Percentiles rank a stretch among this genome's conserved stretches.
phyloP scores from a whole-genome alignment of 129 eudicot genomes.

The Artemisia annua region DNA sequence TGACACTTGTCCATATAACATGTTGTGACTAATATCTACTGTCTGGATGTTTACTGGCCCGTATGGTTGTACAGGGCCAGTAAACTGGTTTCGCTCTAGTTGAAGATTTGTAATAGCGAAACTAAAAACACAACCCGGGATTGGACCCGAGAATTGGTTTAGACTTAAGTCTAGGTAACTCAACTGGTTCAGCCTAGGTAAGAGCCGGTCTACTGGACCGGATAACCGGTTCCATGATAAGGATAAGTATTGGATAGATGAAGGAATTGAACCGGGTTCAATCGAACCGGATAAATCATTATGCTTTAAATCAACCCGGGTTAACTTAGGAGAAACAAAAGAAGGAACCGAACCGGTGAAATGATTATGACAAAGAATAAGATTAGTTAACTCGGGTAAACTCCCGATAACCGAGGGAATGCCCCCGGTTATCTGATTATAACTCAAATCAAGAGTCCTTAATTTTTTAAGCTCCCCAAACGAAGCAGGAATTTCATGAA shows the following conservation, averaged over 20 bases:
- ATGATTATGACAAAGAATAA: slow-evolving; percentile 67
- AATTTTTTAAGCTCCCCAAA: slow-evolving; percentile 52
- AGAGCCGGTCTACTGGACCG: slow-evolving; percentile 61
- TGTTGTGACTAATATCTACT: slow-evolving; percentile 81
- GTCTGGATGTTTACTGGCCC: slow-evolving; percentile 56
- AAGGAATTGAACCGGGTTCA: slow-evolving; percentile 43
- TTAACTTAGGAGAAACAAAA: slow-evolving; percentile 37
- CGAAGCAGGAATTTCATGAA: slow-evolving; percentile 64
- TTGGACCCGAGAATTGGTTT: slow-evolving; percentile 70
- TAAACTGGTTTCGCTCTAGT: slow-evolving; percentile 65
- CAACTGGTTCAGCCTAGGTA: slow-evolving; percentile 52
- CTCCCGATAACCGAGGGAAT: slow-evolving; percentile 57
- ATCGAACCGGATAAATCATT: slow-evolving; percentile 72
- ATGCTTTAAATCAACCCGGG: slow-evolving; percentile 71
- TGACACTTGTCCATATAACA: slow-evolving; percentile 67
- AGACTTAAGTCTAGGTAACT: slow-evolving; percentile 73
- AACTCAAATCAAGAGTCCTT: slow-evolving; percentile 74
- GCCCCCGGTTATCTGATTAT: slow-evolving; percentile 68
- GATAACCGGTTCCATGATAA: slow-evolving; percentile 68
- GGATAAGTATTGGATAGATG: slow-evolving; percentile 69
- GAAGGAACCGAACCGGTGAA: slow-evolving; percentile 57
- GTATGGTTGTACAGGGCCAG: slow-evolving; percentile 72
- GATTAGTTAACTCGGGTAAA: slow-evolving; percentile 54
- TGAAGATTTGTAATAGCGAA: slow-evolving; percentile 75
- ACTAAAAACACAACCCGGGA: slow-evolving; percentile 58